Evolutionary conservation across 331 rosid genomes (phyloP), one percentile per base, ranked within the genome.

Genomic region (Rhamnella rubrinervis): DNA sequence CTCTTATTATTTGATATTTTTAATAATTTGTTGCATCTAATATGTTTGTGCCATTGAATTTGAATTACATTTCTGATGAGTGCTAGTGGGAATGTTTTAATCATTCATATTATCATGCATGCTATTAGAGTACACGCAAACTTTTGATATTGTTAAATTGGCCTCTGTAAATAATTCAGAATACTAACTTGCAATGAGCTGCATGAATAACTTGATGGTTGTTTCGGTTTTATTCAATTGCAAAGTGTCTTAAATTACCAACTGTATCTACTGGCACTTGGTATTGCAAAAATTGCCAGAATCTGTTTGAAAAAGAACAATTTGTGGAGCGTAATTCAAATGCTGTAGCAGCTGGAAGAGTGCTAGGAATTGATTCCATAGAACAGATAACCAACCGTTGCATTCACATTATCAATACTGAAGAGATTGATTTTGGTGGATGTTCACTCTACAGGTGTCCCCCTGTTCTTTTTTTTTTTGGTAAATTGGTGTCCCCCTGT

Each of bases 201-300:
- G 47, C 60, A 16, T 57, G 59, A 71, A 18, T 55, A 10, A n/a
- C 49, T 44, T 44, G 38, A 67, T 57, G 59, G 31, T 49, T 21
- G 14, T 16, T 68, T 40, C 19, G 17, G 13, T 80, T 41, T 64
- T 40, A 39, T 61, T 66, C 62, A 46, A 81, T 80, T 77, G 59
- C 90, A 95, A 97, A 81, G 23, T 95, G 99, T 73, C 82, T 95
- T 65, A 86, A 90, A 75, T 81, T 91, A 51, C 77, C 87, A 65
- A 61, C 66, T 39, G 56, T 86, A 49, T 90, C 96, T 4, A 81
- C 61, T 74, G 97, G 86, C 38, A 65, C 86, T 64, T 91, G 99
- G 99, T 95, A 89, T 82, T 95, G 99, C 81, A 91, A 81, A 75
- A 78, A 84, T 72, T 95, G 99, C 82, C 90, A 83, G 81, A 83